Evolutionary conservation across 73 alveolate genomes (phyloP), one percentile per base, ranked within the genome.

Genomic region (Paramecium sexaurelia): DNA sequence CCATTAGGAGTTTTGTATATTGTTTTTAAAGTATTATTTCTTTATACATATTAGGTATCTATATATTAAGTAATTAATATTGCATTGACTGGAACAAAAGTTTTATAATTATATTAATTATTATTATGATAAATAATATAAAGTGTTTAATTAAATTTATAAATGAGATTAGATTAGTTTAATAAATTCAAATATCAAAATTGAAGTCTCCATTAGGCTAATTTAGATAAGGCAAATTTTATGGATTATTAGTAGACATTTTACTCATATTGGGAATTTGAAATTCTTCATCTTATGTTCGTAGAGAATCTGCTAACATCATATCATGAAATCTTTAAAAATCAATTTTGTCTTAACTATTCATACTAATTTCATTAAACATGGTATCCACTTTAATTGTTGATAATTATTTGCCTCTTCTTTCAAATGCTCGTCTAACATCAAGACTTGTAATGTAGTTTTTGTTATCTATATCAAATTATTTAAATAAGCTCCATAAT

Each of bases 401-500:
- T 0, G 84, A 45, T 19, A 87, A 39, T 55, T 29, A 33, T 84
- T 39, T 55, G 15, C 93, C 93, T 37, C 91, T 47, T 87, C 90
- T 87, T 29, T 87, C 66, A 22, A 87, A 36, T 0, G 83, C 92
- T 24, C 55, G 20, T 87, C 47, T 68, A 55, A 87, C 57, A 55
- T 87, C 87, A 36, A 20, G 24, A 7, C 36, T 87, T 13, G 91
- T 87, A 9, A 87, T 87, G 37, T 29, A 47, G 15, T 83, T 83
- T 24, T 87, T 83, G 45, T 87, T 39, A 43, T 87, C 93, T 7
- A 43, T 26, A 61, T 87, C 93, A 61, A 87, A 87, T 29, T 47
- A 55, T 32, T 87, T 87, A 61, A 87, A 87, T 17, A 83, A 27
- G 7, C 32, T 33, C 93, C 93, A 87, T 39, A 87, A 61, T 37